Evolutionary conservation across 2,329 filamentous ascomycete species (phyloP).

Genomic region (Verticillium isaacii): DNA sequence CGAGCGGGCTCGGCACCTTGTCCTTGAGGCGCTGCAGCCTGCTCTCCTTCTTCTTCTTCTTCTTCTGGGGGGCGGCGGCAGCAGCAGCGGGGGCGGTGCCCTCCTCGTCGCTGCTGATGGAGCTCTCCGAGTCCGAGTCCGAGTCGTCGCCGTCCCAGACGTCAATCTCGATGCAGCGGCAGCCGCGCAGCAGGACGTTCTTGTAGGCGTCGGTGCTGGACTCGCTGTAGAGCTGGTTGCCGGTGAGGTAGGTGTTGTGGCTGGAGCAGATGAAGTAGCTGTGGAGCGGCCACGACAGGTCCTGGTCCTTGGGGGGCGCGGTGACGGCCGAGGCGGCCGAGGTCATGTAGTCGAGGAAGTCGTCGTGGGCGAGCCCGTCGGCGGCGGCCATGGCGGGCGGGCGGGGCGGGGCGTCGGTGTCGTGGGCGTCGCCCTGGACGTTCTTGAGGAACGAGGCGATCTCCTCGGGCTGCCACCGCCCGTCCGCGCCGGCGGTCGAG

Average conservation of each 20-base stretch:
- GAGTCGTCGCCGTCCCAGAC: conserved; percentile 88
- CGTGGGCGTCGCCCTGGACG: conserved; percentile 35
- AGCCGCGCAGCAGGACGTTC: conserved; percentile 75
- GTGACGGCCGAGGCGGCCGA: conserved; percentile 40
- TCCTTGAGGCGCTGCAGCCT: conserved; percentile 62
- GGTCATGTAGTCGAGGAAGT: conserved; percentile 53
- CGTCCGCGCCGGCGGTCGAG: conserved; percentile 32
- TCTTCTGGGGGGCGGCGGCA: neutral
- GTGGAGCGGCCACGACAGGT: conserved; percentile 72
- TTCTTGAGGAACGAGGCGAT: conserved; percentile 40
- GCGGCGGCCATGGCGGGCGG: conserved; percentile 18
- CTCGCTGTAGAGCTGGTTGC: conserved; percentile 80
- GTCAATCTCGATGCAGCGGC: conserved; percentile 89
- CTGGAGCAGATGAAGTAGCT: conserved; percentile 94
- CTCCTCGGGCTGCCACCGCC: conserved; percentile 40
- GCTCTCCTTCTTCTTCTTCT: conserved; percentile 41
- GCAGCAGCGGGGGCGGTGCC: neutral
- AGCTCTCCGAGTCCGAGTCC: conserved; percentile 63
- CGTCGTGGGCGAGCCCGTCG: conserved; percentile 37
- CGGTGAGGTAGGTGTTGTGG: conserved; percentile 90
- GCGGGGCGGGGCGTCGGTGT: conserved; percentile 7
- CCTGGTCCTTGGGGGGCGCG: conserved; percentile 33
- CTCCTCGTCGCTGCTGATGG: conserved; percentile 35
- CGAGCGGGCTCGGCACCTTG: conserved; percentile 39
- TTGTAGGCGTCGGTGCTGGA: conserved; percentile 88